Evolutionary conservation across 352 stramenopile species (phyloP), one percentile per base, ranked within the genome.

Genomic region (Phytophthora cajani): DNA sequence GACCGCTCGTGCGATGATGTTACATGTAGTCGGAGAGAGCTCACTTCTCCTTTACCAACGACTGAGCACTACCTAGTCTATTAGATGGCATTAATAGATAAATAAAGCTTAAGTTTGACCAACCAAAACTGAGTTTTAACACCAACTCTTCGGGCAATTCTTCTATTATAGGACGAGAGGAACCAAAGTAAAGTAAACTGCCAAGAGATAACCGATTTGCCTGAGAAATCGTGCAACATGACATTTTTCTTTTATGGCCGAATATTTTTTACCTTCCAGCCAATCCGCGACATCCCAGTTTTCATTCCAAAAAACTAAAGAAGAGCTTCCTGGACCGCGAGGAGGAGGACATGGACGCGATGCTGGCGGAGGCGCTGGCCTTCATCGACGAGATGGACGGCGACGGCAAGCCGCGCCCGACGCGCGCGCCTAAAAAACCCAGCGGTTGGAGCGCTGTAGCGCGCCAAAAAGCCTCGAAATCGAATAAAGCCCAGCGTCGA

Each of bases 331-430:
- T 78, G 38, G 59, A 61, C 10, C 51, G 33, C 9, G 63, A 75
- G 36, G 74, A 75, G 36, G 74, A 79, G 19, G 71, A 76, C 19
- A 70, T 69, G 58, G 71, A 71, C 40, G 69, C 72, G 36, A 81
- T 74, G 71, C 67, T 81, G 25, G 56, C 67, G 19, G 74, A 81
- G 56, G 74, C 71, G 38, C 60, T 81, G 38, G 74, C 74, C 47
- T 74, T 81, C 42, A 79, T 81, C 49, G 74, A 81, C 61, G 67
- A 76, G 44, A 79, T 58, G 33, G 71, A 79, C 30, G 50, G 46
- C 17, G 51, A 68, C 40, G 58, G 47, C 4, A 68, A 59, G 14
- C 40, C 46, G 2, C 12, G 21, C 0, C 49, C 32, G 11, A 32
- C 56, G 6, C 56, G 51, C 2, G 23, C 27, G 14, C 2, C 9